Conservation (phyloP, 2,329 filamentous ascomycete genomes). For the Sclerotinia nivalis region DNA sequence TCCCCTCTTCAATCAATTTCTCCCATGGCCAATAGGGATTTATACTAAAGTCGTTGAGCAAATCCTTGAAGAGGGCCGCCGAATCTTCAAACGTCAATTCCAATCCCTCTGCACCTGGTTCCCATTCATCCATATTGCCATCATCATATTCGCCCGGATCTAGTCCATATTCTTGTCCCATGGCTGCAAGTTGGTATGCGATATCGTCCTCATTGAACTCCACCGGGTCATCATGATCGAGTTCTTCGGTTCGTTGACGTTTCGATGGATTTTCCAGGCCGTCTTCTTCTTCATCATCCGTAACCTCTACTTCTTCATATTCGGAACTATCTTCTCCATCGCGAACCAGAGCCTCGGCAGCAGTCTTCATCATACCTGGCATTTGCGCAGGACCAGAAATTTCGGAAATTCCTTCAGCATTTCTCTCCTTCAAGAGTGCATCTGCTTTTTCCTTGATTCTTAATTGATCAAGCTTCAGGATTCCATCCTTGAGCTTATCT, state of each 20-base stretch:
- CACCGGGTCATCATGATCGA: conserved; percentile 50
- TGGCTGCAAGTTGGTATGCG: conserved; percentile 83
- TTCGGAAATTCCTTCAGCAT: conserved; percentile 35
- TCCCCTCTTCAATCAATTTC: conserved; percentile 78
- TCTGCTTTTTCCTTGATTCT: conserved; percentile 61
- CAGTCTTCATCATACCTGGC: conserved; percentile 27
- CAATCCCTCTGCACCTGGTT: conserved; percentile 70
- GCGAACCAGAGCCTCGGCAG: conserved; percentile 37
- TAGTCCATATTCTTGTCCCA: conserved; percentile 82
- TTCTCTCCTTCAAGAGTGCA: conserved; percentile 33
- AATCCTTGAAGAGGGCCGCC: conserved; percentile 75
- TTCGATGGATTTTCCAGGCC: conserved; percentile 52
- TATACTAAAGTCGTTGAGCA: conserved; percentile 79
- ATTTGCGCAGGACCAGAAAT: conserved; percentile 35
- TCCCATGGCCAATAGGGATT: conserved; percentile 93
- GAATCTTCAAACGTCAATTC: conserved; percentile 75
- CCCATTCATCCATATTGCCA: conserved; percentile 59
- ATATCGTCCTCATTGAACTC: conserved; percentile 96
- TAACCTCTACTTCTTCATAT: conserved; percentile 57
- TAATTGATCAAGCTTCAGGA: conserved; percentile 71
- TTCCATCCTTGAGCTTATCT: conserved; percentile 77
- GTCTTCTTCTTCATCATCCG: conserved; percentile 53
- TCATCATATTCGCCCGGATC: conserved; percentile 77
- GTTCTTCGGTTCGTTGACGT: conserved; percentile 50
- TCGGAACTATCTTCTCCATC: conserved; percentile 63